phyloP scores from a whole-genome alignment of 2,329 filamentous ascomycete species.

The Sclerotinia spermophila region DNA sequence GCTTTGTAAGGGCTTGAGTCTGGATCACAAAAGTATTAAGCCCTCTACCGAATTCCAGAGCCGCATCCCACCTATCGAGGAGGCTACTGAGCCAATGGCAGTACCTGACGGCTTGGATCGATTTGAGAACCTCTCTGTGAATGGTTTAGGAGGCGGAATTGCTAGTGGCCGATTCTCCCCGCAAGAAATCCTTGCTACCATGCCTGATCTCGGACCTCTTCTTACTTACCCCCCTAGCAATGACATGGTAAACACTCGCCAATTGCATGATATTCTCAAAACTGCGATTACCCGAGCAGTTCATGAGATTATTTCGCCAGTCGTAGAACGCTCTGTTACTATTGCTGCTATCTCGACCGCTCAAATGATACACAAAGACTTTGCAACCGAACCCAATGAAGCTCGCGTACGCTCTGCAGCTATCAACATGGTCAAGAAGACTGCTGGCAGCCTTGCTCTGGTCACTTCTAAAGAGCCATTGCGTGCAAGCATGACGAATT shows the following conservation, averaged over 20 bases:
- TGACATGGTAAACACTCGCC: slow-evolving; percentile 68
- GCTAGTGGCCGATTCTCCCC: slow-evolving; percentile 71
- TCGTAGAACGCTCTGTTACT: slow-evolving; percentile 94
- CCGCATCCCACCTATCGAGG: slow-evolving; percentile 59
- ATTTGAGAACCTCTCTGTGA: slow-evolving; percentile 79
- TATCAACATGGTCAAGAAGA: slow-evolving; percentile 89
- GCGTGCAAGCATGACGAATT: slow-evolving; percentile 94
- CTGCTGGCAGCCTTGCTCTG: slow-evolving; percentile 87
- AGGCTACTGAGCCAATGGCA: slow-evolving; percentile 49
- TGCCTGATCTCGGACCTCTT: slow-evolving; percentile 78
- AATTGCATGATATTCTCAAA: slow-evolving; percentile 73
- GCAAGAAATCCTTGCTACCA: slow-evolving; percentile 70
- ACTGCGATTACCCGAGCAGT: slow-evolving; percentile 85
- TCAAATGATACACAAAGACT: slow-evolving; percentile 94
- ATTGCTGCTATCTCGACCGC: slow-evolving; percentile 96
- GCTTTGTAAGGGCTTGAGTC: slow-evolving; percentile 82
- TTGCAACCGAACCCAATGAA: slow-evolving; percentile 87
- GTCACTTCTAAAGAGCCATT: slow-evolving; percentile 99
- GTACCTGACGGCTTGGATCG: slow-evolving; percentile 68
- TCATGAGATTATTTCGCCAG: slow-evolving; percentile 93
- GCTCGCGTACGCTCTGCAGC: slow-evolving; percentile 81
- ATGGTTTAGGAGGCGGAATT: slow-evolving; percentile 65
- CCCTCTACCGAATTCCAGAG: slow-evolving; percentile 83
- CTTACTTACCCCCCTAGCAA: slow-evolving; percentile 78
- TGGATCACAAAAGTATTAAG: slow-evolving; percentile 91